A percentile compares a stretch with the other conserved stretches of the same genome.
Evolutionary conservation across 352 stramenopile species (phyloP).

Genomic region (Globisporangium okanoganense): DNA sequence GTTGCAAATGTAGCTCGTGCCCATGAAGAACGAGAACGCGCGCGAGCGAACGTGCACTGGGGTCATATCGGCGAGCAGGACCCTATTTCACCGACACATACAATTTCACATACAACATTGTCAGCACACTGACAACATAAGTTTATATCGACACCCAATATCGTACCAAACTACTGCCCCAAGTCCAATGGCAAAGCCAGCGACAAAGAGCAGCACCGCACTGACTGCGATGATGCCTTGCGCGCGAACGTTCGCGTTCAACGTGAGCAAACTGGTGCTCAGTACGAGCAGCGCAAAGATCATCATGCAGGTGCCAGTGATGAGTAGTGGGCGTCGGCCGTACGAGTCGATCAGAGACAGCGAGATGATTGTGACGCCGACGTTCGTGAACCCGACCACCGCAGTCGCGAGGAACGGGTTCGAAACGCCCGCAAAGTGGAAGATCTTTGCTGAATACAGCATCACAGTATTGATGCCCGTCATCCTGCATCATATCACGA

Average conservation of each 20-base stretch:
- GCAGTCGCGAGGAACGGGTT: slow-evolving; percentile 82
- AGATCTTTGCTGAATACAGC: slow-evolving; percentile 90
- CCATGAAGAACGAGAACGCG: slow-evolving; percentile 85
- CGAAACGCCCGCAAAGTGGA: slow-evolving; percentile 85
- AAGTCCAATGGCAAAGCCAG: slow-evolving; percentile 80
- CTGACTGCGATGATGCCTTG: slow-evolving; percentile 69
- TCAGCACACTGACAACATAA: background rate
- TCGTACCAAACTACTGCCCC: slow-evolving; percentile 74
- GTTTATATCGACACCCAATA: background rate
- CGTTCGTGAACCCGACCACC: slow-evolving; percentile 70
- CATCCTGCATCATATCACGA: slow-evolving; percentile 33
- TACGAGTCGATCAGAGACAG: slow-evolving; percentile 72
- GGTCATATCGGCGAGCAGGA: slow-evolving; percentile 86
- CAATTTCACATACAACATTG: background rate
- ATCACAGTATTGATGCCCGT: slow-evolving; percentile 92
- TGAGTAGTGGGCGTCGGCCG: slow-evolving; percentile 67
- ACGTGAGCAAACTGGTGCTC: slow-evolving; percentile 61
- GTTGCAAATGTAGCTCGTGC: slow-evolving; percentile 84
- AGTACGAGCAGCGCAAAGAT: slow-evolving; percentile 57
- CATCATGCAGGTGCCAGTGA: slow-evolving; percentile 73
- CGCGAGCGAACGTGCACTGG: slow-evolving; percentile 80
- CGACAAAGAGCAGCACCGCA: slow-evolving; percentile 79
- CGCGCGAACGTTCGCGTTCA: slow-evolving; percentile 39
- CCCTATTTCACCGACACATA: slow-evolving; percentile 32
- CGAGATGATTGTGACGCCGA: slow-evolving; percentile 75